Evolutionary conservation across 192 early-diverging fungal species (phyloP), one percentile per base, ranked within the genome.

Genomic region (Irineochytrium annulatum): DNA sequence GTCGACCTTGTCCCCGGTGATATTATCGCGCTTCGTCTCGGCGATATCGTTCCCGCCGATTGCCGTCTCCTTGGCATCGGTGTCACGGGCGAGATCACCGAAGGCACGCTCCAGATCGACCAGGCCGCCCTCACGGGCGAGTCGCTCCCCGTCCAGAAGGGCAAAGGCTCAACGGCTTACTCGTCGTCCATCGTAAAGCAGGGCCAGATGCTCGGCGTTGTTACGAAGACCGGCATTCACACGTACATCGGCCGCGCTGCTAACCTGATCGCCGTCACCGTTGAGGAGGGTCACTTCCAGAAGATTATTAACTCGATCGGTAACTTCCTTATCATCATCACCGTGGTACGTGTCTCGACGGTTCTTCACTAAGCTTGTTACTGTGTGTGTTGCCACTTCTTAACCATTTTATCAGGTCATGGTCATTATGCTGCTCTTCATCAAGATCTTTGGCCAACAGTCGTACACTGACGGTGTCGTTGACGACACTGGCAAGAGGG

Each of bases 211-310:
- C 77, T 97, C 62, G 90, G 86, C 60, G 86, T 95, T 22, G 94
- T 97, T n/a, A 90, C 87, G 68, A 94, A 95, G 79, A 97, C 94
- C 26, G 92, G 93, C 52, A 79, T 80, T 39, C 77, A 93, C 76
- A 94, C 93, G n/a, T 94, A 91, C 77, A 94, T 94, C 66, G 93
- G 93, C 34, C 87, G 93, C 54, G 91, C 93, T 16, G 93, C 93
- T 34, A 91, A 92, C 75, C 69, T 94, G 55, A 94, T 96, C 74
- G 86, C 90, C 13, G 89, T 90, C 55, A 93, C 90, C 45, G 84
- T 82, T 51, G 92, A 93, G 72, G 83, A 90, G 71, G 90, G 92
- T 61, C 91, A 95, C 68, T 93, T 93, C 77, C 91, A 93, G 64
- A 93, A 93, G 77, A 86, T 92, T 44, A 83, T 91, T 75, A 88